A percentile compares a stretch with the other conserved stretches of the same genome.
Conservation (phyloP, 805 yeast species). For the Candida fluviatilis region DNA sequence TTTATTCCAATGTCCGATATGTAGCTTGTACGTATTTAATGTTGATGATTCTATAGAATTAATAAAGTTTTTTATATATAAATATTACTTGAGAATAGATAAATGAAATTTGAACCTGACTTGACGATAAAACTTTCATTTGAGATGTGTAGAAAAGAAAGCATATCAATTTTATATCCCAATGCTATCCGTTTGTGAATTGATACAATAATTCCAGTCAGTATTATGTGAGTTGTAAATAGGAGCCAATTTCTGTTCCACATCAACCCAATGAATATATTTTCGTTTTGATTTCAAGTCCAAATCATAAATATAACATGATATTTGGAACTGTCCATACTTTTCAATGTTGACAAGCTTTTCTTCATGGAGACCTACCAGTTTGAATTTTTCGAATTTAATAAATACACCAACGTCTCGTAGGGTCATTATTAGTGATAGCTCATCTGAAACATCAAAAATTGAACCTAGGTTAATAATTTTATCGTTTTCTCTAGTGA, state of each 20-base stretch:
- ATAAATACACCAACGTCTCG: slow-evolving; percentile 55
- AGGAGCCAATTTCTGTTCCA: slow-evolving; percentile 34
- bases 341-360: slow-evolving; percentile 20
- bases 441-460: slow-evolving; percentile 37
- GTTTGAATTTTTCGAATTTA: slow-evolving; percentile 28
- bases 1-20: neutral
- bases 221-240: slow-evolving; percentile 29
- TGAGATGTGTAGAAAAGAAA: no score
- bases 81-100: no score
- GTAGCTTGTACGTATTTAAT: neutral
- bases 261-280: slow-evolving; percentile 42
- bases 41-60: neutral
- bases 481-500: slow-evolving; percentile 27
- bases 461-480: slow-evolving; percentile 25
- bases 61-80: neutral
- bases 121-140: neutral
- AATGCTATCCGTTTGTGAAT: no score
- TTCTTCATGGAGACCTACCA: slow-evolving; percentile 25
- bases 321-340: slow-evolving; percentile 23
- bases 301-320: slow-evolving; percentile 43
- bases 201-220: slow-evolving; percentile 27
- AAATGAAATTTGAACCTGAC: neutral
- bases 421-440: slow-evolving; percentile 47
- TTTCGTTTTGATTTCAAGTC: slow-evolving; percentile 45
- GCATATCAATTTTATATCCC: no score